A percentile compares a stretch with the other conserved stretches of the same genome.
These are phyloP conservation scores for Fomitopsis schrenkii DNA, from an alignment of 1,284 basidiomycete species.

Conservation along the genomic window DNA sequence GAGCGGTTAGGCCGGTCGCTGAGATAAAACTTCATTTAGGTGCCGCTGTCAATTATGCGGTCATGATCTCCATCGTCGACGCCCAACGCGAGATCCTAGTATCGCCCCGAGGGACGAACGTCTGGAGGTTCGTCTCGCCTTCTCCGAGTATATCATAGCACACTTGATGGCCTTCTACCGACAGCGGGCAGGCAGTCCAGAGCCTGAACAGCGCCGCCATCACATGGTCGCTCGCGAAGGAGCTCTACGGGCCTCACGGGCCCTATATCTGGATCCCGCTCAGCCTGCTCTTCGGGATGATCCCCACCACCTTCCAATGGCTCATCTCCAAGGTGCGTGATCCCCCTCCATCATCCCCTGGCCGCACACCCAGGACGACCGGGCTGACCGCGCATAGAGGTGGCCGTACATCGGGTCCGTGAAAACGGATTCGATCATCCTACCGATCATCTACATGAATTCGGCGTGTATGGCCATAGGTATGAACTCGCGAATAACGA, in stretches of 20 bases:
- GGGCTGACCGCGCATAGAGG: conserved; percentile 24
- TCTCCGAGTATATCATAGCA: background rate
- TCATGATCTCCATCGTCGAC: conserved; percentile 54
- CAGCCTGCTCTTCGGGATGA: conserved; percentile 47
- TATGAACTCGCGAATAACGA: conserved; percentile 48
- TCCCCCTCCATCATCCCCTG: too few species aligned
- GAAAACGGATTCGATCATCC: conserved; percentile 43
- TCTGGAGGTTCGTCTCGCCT: conserved; percentile 37
- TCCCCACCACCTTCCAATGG: conserved; percentile 47
- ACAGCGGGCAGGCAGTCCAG: conserved; percentile 22
- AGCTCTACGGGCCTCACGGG: conserved; percentile 48
- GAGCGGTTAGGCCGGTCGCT: background rate
- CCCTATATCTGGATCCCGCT: conserved; percentile 54
- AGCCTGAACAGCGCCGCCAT: conserved; percentile 55
- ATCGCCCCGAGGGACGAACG: conserved; percentile 47
- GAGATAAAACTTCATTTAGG: conserved; percentile 4
- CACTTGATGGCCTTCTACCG: background rate
- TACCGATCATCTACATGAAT: conserved; percentile 54
- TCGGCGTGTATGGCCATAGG: conserved; percentile 41
- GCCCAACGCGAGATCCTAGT: conserved; percentile 49
- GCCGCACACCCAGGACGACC: conserved; percentile 1
- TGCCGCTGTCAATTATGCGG: conserved; percentile 34
- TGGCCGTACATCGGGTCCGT: conserved; percentile 47
- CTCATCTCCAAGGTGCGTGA: conserved; percentile 40
- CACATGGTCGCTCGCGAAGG: conserved; percentile 59